Conservation (phyloP, 2,329 filamentous ascomycete species). For the Aschersonia sp. region DNA sequence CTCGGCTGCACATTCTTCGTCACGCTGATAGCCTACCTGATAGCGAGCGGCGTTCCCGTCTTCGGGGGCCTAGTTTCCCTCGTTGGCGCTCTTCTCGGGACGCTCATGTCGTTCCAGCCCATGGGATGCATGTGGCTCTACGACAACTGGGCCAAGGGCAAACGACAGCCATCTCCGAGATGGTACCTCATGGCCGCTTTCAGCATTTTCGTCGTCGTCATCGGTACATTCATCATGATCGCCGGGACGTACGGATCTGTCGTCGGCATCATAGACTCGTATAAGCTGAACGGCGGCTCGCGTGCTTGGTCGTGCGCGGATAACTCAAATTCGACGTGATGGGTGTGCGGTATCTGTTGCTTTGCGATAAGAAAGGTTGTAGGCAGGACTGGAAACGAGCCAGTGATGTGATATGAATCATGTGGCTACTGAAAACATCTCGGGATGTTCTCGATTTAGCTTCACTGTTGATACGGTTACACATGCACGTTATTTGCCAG, state of each 20-base stretch:
- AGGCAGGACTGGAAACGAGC: too few relatives aligned
- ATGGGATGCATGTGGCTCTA: constrained; percentile 15
- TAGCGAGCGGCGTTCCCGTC: constrained; percentile 9
- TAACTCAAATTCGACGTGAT: constrained; percentile 19
- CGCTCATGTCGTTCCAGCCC: constrained; percentile 14
- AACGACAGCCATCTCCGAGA: not conserved
- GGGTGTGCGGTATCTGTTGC: too few relatives aligned
- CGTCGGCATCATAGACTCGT: constrained; percentile 16
- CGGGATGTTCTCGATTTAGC: too few relatives aligned
- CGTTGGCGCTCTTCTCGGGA: constrained; percentile 14
- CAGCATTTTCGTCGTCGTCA: constrained; percentile 1
- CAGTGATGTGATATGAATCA: too few relatives aligned
- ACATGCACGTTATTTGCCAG: too few relatives aligned
- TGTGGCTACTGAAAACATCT: too few relatives aligned
- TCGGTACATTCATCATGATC: constrained; percentile 23
- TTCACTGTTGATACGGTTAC: too few relatives aligned
- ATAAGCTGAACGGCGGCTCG: constrained; percentile 18
- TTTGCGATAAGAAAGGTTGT: too few relatives aligned
- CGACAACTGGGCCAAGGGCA: constrained; percentile 11
- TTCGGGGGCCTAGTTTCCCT: constrained; percentile 18
- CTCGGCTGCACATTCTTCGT: constrained; percentile 9
- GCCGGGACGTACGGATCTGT: constrained; percentile 29
- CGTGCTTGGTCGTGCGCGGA: constrained; percentile 27
- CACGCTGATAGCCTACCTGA: constrained; percentile 9
- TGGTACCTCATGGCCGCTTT: constrained; percentile 6